Conservation (phyloP, 2,329 filamentous ascomycete species). For the Arthrobotrys iridis region DNA sequence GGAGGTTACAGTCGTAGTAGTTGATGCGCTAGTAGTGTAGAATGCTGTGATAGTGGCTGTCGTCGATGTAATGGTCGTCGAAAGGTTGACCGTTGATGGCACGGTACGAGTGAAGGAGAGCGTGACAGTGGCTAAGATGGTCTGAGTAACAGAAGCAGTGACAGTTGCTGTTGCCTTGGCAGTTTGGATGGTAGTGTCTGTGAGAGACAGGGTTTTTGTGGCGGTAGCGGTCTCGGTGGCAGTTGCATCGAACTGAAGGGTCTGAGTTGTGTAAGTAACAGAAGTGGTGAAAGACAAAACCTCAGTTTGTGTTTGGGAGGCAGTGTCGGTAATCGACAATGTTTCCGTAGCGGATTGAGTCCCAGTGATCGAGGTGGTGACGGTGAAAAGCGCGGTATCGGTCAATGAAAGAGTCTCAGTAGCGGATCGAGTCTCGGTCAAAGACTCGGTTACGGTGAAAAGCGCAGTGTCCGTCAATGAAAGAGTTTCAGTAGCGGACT, state of each 20-base stretch:
- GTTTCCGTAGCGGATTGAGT: background rate
- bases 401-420: constrained; percentile 14
- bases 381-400: background rate
- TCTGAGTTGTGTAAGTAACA: background rate
- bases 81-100: constrained; percentile 6
- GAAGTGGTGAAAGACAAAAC: background rate
- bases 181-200: background rate
- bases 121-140: constrained; percentile 6
- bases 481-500: background rate
- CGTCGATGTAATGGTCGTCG: constrained; percentile 15
- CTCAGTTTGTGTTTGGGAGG: background rate
- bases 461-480: constrained; percentile 2
- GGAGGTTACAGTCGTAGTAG: background rate
- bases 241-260: background rate
- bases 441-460: constrained; percentile 2
- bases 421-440: background rate
- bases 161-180: constrained; percentile 20
- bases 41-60: constrained; percentile 4
- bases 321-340: background rate
- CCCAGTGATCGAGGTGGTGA: background rate
- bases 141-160: constrained; percentile 13
- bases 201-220: background rate
- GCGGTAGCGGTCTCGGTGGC: background rate
- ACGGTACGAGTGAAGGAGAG: constrained; percentile 25
- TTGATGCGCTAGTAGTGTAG: background rate